Evolutionary conservation across 202 grass and related monocot species (phyloP), one percentile per base, ranked within the genome.

Genomic region (Bolboschoenoplectus hybrid): DNA sequence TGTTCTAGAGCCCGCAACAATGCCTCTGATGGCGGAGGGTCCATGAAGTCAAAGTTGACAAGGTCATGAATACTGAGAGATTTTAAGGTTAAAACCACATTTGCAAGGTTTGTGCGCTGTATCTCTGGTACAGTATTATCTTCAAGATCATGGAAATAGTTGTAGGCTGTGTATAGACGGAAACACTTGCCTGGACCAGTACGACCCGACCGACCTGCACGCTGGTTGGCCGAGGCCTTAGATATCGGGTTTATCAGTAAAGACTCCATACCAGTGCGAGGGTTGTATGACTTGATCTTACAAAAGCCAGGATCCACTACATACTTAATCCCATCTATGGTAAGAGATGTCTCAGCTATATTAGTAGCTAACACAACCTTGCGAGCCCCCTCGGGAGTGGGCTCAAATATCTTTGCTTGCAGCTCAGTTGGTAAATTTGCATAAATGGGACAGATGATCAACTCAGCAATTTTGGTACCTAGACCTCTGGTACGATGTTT

Each of bases 1-100:
- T 95, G 93, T 85, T 98, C 96, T 73, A 98, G 82, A 49, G 96
- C 93, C 84, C 91, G 90, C 41, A 98, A 85, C 39, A 98, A 75
- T 78, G 96, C 96, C 85, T 94, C 96, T 85, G 93, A 92, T 34
- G 93, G 93, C 19, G 93, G 96, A 34, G 91, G 93, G 13, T 98
- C 96, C 96, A 98, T 98, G 75, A 95, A 98, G 74, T 98, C 96
- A 86, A 98, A 98, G 87, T 98, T 98, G 75, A 98, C 91, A 84
- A 98, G 91, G 73, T 98, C 96, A 81, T 98, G 89, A 88, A 98
- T 95, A 51, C 93, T 91, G 40, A 98, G 87, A 88, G 91, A 93
- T 88, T 95, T 98, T 64, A 98, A 89, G 39, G 93, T 94, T 66
- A 98, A 90, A 20, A 98, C 96, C 6, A 98, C 96, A 72, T 94